phyloP scores from a whole-genome alignment of 2,329 filamentous ascomycete genomes.

The Davidsoniella virescens region DNA sequence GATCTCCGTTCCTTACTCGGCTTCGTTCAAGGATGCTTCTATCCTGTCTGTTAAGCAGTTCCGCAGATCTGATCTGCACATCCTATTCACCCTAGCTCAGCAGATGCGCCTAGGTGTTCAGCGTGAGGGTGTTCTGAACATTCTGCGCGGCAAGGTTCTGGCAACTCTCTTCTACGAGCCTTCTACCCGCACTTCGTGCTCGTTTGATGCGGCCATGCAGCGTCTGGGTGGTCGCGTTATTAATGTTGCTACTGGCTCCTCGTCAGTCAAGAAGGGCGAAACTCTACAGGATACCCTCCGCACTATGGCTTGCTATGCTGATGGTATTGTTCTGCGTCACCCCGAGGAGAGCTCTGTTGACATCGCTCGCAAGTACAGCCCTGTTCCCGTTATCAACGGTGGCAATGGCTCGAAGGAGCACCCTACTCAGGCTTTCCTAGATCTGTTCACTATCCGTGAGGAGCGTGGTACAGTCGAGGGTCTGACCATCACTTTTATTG shows the following conservation, averaged over 20 bases:
- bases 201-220: constrained; percentile 98
- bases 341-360: constrained; percentile 68
- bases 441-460: constrained; percentile 96
- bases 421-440: constrained; percentile 91
- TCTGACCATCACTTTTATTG: constrained; percentile 87
- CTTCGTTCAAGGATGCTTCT: constrained; percentile 71
- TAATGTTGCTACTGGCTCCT: constrained; percentile 64
- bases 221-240: constrained; percentile 81
- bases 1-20: constrained; percentile 23
- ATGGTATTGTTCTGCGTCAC: constrained; percentile 91
- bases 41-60: constrained; percentile 89
- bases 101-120: constrained; percentile 96
- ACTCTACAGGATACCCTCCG: constrained; percentile 83
- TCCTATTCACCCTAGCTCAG: constrained; percentile 90
- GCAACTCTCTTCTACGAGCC: constrained; percentile 96
- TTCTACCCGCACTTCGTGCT: constrained; percentile 85
- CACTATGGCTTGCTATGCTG: constrained; percentile 84
- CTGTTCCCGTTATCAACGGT: constrained; percentile 89
- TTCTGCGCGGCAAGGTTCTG: constrained; percentile 72
- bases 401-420: constrained; percentile 94
- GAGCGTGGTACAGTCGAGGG: constrained; percentile 92
- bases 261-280: constrained; percentile 89
- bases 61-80: constrained; percentile 69
- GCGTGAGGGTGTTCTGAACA: constrained; percentile 73
- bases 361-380: constrained; percentile 70